These are phyloP conservation scores for Diaporthe humulicola DNA, from an alignment of 2,329 filamentous ascomycete genomes.

Conservation along the genomic window DNA sequence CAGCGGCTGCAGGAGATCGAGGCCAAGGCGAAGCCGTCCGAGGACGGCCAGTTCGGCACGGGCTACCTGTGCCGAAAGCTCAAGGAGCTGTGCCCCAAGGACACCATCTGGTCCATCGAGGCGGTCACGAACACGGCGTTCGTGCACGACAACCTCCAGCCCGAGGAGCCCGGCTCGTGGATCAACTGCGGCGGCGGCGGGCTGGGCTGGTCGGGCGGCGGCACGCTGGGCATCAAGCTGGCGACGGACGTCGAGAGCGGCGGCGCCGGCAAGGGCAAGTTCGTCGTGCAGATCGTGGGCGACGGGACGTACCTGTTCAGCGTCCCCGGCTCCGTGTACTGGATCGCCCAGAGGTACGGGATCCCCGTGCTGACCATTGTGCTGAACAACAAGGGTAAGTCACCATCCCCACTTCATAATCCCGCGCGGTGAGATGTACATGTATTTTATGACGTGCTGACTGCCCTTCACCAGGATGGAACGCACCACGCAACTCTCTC, in stretches of 20 bases:
- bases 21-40: slow-evolving; percentile 66
- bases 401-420: not conserved
- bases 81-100: slow-evolving; percentile 52
- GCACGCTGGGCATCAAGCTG: slow-evolving; percentile 63
- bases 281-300: slow-evolving; percentile 64
- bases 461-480: slow-evolving; percentile 61
- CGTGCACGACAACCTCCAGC: slow-evolving; percentile 77
- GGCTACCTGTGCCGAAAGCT: slow-evolving; percentile 57
- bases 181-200: slow-evolving; percentile 68
- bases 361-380: slow-evolving; percentile 64
- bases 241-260: slow-evolving; percentile 56
- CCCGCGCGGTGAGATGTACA: not conserved
- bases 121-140: slow-evolving; percentile 78
- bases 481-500: slow-evolving; percentile 69
- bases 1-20: slow-evolving; percentile 72
- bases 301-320: slow-evolving; percentile 64
- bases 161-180: slow-evolving; percentile 65
- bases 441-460: too few relatives aligned
- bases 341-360: slow-evolving; percentile 61
- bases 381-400: slow-evolving; percentile 64
- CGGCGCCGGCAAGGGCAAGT: slow-evolving; percentile 54
- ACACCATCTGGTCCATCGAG: slow-evolving; percentile 80
- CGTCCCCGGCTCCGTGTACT: slow-evolving; percentile 62
- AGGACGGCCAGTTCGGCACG: slow-evolving; percentile 73
- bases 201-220: slow-evolving; percentile 67